A percentile compares a stretch with the other conserved stretches of the same genome.
These are phyloP conservation scores for Austropuccinia psidii DNA, from an alignment of 1,284 basidiomycete genomes.

Conservation along the genomic window DNA sequence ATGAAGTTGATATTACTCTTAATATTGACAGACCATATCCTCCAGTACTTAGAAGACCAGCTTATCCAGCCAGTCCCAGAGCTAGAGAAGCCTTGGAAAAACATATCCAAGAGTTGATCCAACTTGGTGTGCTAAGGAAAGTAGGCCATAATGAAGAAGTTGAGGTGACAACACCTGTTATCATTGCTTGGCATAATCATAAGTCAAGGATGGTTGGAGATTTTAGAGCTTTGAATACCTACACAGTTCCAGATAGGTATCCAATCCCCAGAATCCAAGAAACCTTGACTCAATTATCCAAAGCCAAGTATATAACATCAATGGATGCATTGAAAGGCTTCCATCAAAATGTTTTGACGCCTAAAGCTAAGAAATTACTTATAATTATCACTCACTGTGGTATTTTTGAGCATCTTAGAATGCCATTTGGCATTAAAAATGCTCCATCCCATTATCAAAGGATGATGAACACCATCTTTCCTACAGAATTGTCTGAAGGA, in stretches of 20 bases:
- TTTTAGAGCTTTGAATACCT: neutral
- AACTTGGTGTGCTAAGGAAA: neutral
- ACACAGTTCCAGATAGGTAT: conserved; percentile 14
- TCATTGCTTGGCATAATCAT: conserved; percentile 3
- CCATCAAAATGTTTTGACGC: neutral
- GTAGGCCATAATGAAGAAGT: neutral
- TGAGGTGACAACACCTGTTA: conserved; percentile 7
- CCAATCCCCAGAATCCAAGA: neutral
- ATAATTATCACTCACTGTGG: neutral
- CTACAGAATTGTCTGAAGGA: neutral
- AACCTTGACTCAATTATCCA: neutral
- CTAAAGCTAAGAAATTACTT: neutral
- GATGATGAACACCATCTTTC: neutral
- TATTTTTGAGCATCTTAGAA: neutral
- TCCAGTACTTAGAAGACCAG: neutral
- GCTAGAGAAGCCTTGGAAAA: neutral
- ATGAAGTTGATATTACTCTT: conserved; percentile 1
- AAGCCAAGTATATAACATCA: neutral
- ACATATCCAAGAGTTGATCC: neutral
- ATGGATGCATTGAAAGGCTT: conserved; percentile 3
- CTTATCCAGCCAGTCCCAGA: conserved; percentile 14
- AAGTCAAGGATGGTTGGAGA: neutral
- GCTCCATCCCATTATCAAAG: neutral
- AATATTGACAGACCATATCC: conserved; percentile 11
- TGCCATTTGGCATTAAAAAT: conserved; percentile 18